Percentiles rank a stretch among this genome's conserved stretches.
Conservation (phyloP, 768 basidiomycete species). For the Lenzites betulinus region DNA sequence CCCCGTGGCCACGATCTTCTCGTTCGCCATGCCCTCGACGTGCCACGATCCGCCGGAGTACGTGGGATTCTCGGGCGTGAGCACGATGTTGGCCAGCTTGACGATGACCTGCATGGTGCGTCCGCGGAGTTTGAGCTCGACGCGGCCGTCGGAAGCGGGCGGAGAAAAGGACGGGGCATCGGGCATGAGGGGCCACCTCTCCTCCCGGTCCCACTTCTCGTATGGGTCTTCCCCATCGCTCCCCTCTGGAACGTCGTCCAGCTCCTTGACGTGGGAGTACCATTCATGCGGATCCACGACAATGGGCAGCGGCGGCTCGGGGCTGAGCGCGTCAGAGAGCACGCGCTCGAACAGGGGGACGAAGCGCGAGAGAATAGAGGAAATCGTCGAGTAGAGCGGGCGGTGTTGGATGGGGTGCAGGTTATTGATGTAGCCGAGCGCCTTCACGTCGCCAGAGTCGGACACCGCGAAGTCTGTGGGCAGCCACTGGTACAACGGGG, state of each 20-base stretch:
- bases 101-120: conserved; percentile 39
- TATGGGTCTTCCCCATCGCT: neutral
- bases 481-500: conserved; percentile 30
- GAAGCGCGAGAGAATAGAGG: conserved; percentile 22
- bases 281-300: conserved; percentile 7
- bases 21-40: conserved; percentile 30
- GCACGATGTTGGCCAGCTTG: conserved; percentile 40
- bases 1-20: conserved; percentile 20
- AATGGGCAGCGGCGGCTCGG: conserved; percentile 2
- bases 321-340: conserved; percentile 16
- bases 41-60: conserved; percentile 39
- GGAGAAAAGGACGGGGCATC: conserved; percentile 17
- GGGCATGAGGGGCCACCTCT: conserved; percentile 20
- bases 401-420: conserved; percentile 26
- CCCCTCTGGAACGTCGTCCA: neutral
- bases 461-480: conserved; percentile 34
- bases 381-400: conserved; percentile 23
- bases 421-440: conserved; percentile 35
- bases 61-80: conserved; percentile 33
- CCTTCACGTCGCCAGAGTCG: conserved; percentile 20
- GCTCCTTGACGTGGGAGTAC: conserved; percentile 12
- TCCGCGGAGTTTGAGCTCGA: conserved; percentile 9
- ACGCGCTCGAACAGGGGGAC: conserved; percentile 34
- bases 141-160: neutral
- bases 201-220: conserved; percentile 4